Evolutionary conservation across 2,329 filamentous ascomycete genomes (phyloP).

Genomic region (Fusarium sublunatum): DNA sequence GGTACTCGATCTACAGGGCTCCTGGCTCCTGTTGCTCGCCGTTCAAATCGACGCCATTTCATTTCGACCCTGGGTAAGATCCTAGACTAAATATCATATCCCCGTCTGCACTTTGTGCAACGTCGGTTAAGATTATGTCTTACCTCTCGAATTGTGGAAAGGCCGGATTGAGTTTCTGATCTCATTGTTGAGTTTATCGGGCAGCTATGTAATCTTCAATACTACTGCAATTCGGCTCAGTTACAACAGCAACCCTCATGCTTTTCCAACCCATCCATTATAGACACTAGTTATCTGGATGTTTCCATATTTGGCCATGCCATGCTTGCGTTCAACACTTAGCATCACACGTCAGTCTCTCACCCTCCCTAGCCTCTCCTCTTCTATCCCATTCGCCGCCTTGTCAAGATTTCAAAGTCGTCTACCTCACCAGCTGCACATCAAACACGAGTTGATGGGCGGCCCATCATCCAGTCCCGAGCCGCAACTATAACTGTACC

Average conservation of each 20-base stretch:
- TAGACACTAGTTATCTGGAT: no score
- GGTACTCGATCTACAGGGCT: constrained; percentile 23
- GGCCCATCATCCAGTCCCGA: constrained; percentile 26
- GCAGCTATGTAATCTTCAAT: no score
- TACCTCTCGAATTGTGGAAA: background rate
- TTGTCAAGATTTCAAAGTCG: background rate
- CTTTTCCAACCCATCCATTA: no score
- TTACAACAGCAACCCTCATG: no score
- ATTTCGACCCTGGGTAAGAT: constrained; percentile 24
- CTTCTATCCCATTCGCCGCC: constrained; percentile 5
- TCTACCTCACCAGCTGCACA: constrained; percentile 20
- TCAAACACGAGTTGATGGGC: constrained; percentile 20
- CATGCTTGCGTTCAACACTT: constrained; percentile 16
- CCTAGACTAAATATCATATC: constrained; percentile 7
- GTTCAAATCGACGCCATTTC: constrained; percentile 20
- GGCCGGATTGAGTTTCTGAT: background rate
- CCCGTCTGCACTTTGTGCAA: constrained; percentile 11
- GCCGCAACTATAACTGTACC: constrained; percentile 18
- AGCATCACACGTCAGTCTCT: constrained; percentile 36
- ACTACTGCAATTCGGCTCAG: no score
- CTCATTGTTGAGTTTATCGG: background rate
- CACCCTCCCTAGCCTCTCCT: constrained; percentile 3
- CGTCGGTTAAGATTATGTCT: constrained; percentile 9
- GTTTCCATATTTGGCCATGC: constrained; percentile 38
- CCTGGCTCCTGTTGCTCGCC: constrained; percentile 11